Base-by-base conservation (phyloP, 2,329 filamentous ascomycete genomes). In the Epichloe gansuensis region DNA sequence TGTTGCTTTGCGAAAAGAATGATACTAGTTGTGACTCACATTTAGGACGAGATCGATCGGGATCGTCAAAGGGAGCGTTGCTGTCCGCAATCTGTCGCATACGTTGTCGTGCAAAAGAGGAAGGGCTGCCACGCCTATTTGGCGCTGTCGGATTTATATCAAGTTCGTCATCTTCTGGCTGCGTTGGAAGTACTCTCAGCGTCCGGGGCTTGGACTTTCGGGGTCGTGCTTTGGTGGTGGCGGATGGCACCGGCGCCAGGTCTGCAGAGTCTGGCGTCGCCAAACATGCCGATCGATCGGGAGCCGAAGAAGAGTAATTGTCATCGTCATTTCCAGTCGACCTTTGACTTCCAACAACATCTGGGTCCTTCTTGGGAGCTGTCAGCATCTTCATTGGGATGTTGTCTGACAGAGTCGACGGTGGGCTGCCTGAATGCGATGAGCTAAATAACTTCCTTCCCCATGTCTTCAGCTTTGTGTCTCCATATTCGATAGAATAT, bases 41-140 rank as follows among this genome's bases (percentile, higher is more conserved):
- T 54, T 64, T 63, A 36, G 69, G 66, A 54, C 63, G 64, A 47
- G 63, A 61, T 47, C 63, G 60, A 55, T 73, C 70, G 7, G 68
- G 68, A 44, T 73, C 70, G 31, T 71, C 70, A 54, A 73, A 67
- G 36, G 70, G 69, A 50, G 69, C 68, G 46, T 70, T 70, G 35
- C 64, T 69, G 49, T 66, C 66, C 9, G 70, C 70, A 54, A 73
- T 69, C 47, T 71, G 63, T 44, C 69, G 66, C 68, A 73, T 73
- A 17, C 70, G 65, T 54, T 71, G 66, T 46, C 70, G 64, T 27
- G 70, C 68, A n/a, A 59, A 72, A 7, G 69, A 71, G 4, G 71
- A 73, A 3, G 70, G 70, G 53, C 70, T 72, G 47, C 63, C 63
- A 31, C 68, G 67, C 23, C 69, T 67, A 36, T 58, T 59, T 25